Evolutionary conservation across 352 stramenopile genomes (phyloP).

Genomic region (Globisporangium spinosum): DNA sequence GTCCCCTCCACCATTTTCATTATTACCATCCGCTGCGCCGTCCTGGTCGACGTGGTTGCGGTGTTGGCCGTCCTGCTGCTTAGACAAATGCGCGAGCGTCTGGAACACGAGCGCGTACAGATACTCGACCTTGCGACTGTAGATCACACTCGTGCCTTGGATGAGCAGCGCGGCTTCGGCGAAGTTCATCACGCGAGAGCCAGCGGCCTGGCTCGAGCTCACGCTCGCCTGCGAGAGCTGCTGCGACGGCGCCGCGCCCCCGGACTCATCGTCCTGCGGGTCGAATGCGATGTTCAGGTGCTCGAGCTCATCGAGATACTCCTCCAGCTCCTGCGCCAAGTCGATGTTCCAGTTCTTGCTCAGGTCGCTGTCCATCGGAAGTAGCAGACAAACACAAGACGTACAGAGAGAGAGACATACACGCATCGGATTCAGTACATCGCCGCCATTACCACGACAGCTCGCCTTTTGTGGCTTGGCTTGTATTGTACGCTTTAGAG

Average conservation of each 20-base stretch:
- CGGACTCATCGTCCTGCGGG: conserved; percentile 26
- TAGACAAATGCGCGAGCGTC: conserved; percentile 78
- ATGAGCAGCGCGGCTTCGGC: conserved; percentile 91
- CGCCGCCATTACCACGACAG: neutral
- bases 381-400: neutral
- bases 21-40: conserved; percentile 8
- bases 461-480: neutral
- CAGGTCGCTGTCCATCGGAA: conserved; percentile 54
- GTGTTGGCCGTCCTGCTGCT: conserved; percentile 42
- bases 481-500: neutral
- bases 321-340: conserved; percentile 83
- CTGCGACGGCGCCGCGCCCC: neutral
- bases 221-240: conserved; percentile 36
- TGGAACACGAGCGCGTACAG: conserved; percentile 91
- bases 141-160: conserved; percentile 91
- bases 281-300: conserved; percentile 67
- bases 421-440: neutral
- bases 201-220: neutral
- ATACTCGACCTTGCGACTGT: conserved; percentile 95
- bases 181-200: conserved; percentile 85
- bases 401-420: neutral
- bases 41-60: conserved; percentile 24
- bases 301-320: conserved; percentile 90
- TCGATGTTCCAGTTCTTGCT: conserved; percentile 92
- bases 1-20: conserved; percentile 22